Percentiles rank a stretch among this genome's conserved stretches.
Conservation (phyloP, 1,284 basidiomycete species). For the Ustilago hordei region DNA sequence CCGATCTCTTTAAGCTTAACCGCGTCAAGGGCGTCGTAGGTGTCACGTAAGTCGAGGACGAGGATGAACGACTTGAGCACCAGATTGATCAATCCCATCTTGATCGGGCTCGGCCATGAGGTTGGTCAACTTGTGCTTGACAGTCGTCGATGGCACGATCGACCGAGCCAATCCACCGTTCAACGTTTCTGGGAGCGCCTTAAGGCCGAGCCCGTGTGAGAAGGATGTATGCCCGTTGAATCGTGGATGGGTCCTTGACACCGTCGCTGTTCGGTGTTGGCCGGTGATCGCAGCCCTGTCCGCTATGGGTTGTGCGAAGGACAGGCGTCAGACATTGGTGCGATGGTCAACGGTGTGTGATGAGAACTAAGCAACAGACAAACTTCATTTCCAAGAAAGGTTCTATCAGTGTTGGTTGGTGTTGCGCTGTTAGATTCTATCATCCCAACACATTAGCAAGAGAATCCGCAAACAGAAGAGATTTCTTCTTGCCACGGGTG, state of each 20-base stretch:
- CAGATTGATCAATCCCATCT: conserved; percentile 45
- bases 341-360: too few relatives aligned
- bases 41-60: conserved; percentile 40
- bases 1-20: conserved; percentile 36
- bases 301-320: too few relatives aligned
- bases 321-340: too few relatives aligned
- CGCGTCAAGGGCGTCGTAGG: conserved; percentile 34
- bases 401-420: neutral
- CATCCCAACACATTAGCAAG: too few relatives aligned
- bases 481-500: too few relatives aligned
- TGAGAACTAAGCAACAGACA: neutral
- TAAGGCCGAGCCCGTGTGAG: neutral
- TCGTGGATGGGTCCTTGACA: neutral
- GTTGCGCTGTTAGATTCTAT: neutral
- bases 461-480: too few relatives aligned
- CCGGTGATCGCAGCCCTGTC: too few relatives aligned
- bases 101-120: neutral
- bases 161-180: neutral
- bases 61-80: conserved; percentile 39
- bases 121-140: neutral
- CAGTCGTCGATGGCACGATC: neutral
- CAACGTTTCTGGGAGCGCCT: neutral
- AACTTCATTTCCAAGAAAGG: neutral
- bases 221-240: neutral
- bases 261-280: neutral